Evolutionary conservation across 2,329 filamentous ascomycete genomes (phyloP), one percentile per base, ranked within the genome.

Genomic region (Pseudogymnoascus sp.): DNA sequence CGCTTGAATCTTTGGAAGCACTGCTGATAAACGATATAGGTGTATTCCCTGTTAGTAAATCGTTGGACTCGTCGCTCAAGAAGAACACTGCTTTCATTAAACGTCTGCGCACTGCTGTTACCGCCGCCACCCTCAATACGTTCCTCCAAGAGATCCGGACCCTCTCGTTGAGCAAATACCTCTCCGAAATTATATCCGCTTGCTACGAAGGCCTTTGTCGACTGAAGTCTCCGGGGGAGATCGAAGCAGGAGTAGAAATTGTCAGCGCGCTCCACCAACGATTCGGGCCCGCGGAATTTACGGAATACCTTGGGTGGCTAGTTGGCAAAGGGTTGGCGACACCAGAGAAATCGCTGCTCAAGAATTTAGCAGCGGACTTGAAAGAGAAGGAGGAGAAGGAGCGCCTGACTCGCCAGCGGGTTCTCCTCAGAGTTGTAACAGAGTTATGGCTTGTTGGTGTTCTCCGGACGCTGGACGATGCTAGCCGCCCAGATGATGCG

Each of bases 41-140:
- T 79, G 79, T 96, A 66, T 91, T 96, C 72, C 77, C 85, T 62
- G 87, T 95, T 69, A 87, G 85, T 75, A 83, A 84, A 72, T 89
- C 90, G 31, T 88, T 97, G 72, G 93, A 97, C 76, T 96, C 93
- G 61, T 95, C 93, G 61, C 82, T 97, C 75, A 97, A 96, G 79
- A 97, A 97, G 81, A 97, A 97, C 72, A 97, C 93, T 3, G 92
- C 93, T 68, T 97, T 97, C 76, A 97, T 97, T 74, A 97, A 96
- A 78, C 91, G 93, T 72, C 82, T 97, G 63, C 90, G 93, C 70
- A 97, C 93, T 64, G 90, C 91, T 65, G 88, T 97, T 67, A 93
- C 89, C 67, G 79, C 90, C 59, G 82, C 91, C 63, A 90, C 89
- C 63, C 86, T 93, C 62, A 81, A 84, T 68, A 95, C 91, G 64